Evolutionary conservation across 176 grass and related monocot species (phyloP), one percentile per base, ranked within the genome.

Genomic region (Triticum turgidum): DNA sequence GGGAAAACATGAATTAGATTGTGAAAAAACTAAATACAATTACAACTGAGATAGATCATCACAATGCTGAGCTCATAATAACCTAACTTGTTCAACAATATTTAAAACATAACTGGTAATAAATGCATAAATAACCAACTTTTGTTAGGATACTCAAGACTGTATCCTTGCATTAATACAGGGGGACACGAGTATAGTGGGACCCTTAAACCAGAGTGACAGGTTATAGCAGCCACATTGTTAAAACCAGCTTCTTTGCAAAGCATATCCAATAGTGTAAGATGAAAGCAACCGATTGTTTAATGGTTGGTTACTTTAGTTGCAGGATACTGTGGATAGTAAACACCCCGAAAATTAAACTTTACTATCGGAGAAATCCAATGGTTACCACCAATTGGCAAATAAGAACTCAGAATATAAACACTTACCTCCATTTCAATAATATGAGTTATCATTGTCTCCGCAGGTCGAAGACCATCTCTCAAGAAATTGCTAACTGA

Each of bases 361-460:
- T 76, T 37, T 38, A 13, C 68, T 29, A 3, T 63, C 12, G 11
- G 18, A 61, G 70, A 30, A 73, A 80, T 76, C 20, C 69, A 76
- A 73, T 20, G 47, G 25, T 68, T 24, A 37, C 17, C 15, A 81
- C 38, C 17, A 44, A 80, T 76, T 70, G 66, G 66, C 68, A 79
- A 34, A 82, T 85, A 34, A 85, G 15, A 52, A 54, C 44, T 62
- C 52, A 85, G 37, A 73, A 65, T 80, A 87, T 86, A 74, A 83
- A 78, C 7, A 80, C 73, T 83, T 91, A 90, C 96, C 96, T 98
- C 92, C 96, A 98, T 96, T 78, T 96, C 89, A 80, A 98, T 98
- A 17, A 98, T 91, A 77, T 98, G 96, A 80, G 88, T 92, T 91
- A 98, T 98, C 96, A 98, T 96, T 76, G 85, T 92, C 78, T 98